Evolutionary conservation across 1,139 yeast genomes (phyloP), one percentile per base, ranked within the genome.

Genomic region (Blastobotrys serpentis): DNA sequence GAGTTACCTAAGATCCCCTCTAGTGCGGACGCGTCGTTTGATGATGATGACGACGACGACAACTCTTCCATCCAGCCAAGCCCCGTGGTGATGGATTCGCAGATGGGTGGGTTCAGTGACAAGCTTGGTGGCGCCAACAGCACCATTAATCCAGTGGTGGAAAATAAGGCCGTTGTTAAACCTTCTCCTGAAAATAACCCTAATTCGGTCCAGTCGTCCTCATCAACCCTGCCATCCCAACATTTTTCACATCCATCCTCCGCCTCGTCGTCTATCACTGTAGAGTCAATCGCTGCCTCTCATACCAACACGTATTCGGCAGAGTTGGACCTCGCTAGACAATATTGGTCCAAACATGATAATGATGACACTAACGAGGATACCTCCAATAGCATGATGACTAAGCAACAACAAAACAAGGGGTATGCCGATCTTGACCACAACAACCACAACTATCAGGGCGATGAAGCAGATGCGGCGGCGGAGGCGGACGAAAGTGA

Each of bases 201-300:
- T 7, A 17, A 19, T 14, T 36, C 40, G 14, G 40, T 36, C 16
- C 23, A 36, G 14, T 36, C 40, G 3, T 36, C 40, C 16, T 36
- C 40, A 5, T 36, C 40, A 4, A 36, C 40, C 14, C 25, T 36
- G 14, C 40, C 40, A 13, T 19, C 40, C 40, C 40, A 36, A 23
- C 50, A 47, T 26, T 47, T 47, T 32, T 42, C 46, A 14, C 43
- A 39, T 37, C 44, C 44, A 22, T 47, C 50, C 16, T 43, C 47
- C 10, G 50, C 50, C 17, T 43, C 50, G 10, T 47, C 50, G 2
- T 43, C 47, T 17, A 47, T 46, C 37, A 47, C 50, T 19, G 50
- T 43, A 2, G 50, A 47, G 32, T 42, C 46, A 10, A 19, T 39
- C 25, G 40, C 22, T 11, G 23, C 19, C 13, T 19, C 18, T 17